phyloP scores from a whole-genome alignment of 129 eudicot species.

The Gnaphalium uliginosum region DNA sequence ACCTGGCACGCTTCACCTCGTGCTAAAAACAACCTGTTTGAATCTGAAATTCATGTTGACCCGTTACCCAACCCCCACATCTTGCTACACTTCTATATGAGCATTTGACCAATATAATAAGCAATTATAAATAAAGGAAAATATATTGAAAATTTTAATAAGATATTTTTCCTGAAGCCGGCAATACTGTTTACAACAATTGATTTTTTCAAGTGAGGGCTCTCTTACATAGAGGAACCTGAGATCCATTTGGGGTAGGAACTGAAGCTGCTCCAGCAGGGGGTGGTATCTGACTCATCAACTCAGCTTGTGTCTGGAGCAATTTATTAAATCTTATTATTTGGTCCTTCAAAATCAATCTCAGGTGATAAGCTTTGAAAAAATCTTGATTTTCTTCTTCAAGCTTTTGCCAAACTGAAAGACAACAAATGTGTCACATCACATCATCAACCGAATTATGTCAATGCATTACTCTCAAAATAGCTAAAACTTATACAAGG shows the following conservation, averaged over 20 bases:
- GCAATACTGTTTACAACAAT: constrained; percentile 4
- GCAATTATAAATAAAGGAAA: no score
- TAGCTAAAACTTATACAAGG: constrained; percentile 4
- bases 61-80: neutral
- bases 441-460: constrained; percentile 6
- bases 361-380: constrained; percentile 76
- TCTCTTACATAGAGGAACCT: constrained; percentile 53
- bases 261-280: constrained; percentile 45
- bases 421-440: constrained; percentile 12
- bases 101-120: neutral
- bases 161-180: neutral
- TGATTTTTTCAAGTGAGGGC: neutral
- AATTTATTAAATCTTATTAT: constrained; percentile 47
- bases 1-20: no score
- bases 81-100: neutral
- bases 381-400: constrained; percentile 87
- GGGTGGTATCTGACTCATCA: constrained; percentile 57
- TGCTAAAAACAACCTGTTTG: neutral
- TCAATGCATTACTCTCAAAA: neutral
- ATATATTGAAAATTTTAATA: no score
- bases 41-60: neutral
- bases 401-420: constrained; percentile 91
- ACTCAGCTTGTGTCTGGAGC: constrained; percentile 72
- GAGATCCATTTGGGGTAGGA: constrained; percentile 60
- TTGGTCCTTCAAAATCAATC: constrained; percentile 81